Percentiles rank a stretch among this genome's conserved stretches.
Conservation (phyloP, 495 filamentous ascomycete genomes). For the Penicillium paradoxum region DNA sequence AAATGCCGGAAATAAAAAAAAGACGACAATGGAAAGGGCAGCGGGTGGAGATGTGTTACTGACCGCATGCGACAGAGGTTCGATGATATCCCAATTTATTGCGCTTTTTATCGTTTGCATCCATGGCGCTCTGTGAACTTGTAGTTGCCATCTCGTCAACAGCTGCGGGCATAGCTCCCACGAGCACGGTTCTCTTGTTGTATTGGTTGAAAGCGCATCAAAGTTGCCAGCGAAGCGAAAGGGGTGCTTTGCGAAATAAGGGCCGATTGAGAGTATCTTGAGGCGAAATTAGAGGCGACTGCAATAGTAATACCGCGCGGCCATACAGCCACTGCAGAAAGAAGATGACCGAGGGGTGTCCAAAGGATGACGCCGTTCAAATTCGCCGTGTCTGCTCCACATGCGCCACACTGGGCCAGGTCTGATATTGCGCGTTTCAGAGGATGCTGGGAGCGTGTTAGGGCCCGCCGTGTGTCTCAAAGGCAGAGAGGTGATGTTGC, state of each 20-base stretch:
- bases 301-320: constrained; percentile 8
- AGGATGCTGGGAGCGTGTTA: constrained; percentile 5
- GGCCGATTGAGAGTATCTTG: neutral
- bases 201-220: constrained; percentile 38
- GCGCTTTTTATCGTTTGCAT: constrained; percentile 71
- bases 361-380: constrained; percentile 16
- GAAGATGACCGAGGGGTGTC: neutral
- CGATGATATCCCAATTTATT: constrained; percentile 98
- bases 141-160: constrained; percentile 61
- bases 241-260: constrained; percentile 2
- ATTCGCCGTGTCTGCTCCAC: constrained; percentile 14
- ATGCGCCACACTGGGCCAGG: constrained; percentile 16
- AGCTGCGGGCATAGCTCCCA: constrained; percentile 39
- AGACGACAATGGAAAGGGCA: neutral
- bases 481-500: constrained; percentile 10
- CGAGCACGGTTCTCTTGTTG: constrained; percentile 16
- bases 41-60: constrained; percentile 35
- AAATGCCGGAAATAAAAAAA: too few species aligned
- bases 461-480: constrained; percentile 7
- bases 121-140: constrained; percentile 54
- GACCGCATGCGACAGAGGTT: constrained; percentile 95
- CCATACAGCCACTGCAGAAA: constrained; percentile 16
- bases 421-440: constrained; percentile 26
- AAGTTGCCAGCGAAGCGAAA: constrained; percentile 16
- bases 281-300: constrained; percentile 5